Conservation (phyloP, 495 filamentous ascomycete species). For the Neurospora terricola region DNA sequence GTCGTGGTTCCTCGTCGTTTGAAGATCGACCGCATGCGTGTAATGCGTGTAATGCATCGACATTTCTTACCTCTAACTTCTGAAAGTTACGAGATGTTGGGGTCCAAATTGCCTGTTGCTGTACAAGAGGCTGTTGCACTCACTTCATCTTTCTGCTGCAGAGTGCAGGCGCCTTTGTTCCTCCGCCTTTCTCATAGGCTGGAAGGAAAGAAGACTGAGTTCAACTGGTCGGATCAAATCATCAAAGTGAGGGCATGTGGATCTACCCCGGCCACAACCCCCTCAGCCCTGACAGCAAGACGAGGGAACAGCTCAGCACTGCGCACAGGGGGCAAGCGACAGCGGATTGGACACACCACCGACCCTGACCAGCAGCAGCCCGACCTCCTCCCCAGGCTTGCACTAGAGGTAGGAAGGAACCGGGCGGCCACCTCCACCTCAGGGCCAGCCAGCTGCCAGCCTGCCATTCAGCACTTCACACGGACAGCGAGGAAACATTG, state of each 20-base stretch:
- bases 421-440: neutral
- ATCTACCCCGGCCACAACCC: neutral
- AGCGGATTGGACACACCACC: neutral
- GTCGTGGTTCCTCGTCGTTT: neutral
- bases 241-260: neutral
- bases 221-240: neutral
- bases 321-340: neutral
- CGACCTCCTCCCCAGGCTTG: neutral
- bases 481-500: neutral
- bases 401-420: neutral
- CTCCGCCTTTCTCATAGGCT: neutral
- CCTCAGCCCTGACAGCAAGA: neutral
- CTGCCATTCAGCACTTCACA: neutral
- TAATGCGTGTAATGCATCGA: neutral
- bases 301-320: neutral
- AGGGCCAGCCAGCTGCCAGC: neutral
- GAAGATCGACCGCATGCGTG: neutral
- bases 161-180: neutral
- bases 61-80: neutral
- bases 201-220: neutral
- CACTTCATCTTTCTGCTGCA: neutral
- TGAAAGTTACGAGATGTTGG: neutral
- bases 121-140: neutral
- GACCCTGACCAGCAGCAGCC: neutral
- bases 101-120: neutral